These are phyloP conservation scores for Parachlorella kessleri DNA, from an alignment of 139 green algal genomes.

Conservation along the genomic window DNA sequence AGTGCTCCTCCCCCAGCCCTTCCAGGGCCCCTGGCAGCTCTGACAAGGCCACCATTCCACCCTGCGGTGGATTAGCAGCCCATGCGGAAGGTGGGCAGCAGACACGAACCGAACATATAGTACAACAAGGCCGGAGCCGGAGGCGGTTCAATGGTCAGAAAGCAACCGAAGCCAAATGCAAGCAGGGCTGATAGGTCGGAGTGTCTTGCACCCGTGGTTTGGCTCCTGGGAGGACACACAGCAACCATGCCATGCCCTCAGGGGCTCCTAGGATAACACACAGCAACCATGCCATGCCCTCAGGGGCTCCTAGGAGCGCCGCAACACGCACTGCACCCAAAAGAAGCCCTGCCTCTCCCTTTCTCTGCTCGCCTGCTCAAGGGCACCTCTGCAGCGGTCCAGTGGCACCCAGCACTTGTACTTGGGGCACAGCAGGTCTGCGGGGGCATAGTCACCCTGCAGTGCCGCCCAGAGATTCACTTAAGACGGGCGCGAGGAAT, in stretches of 20 bases:
- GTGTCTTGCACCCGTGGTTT: background rate
- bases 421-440: slow-evolving; percentile 88
- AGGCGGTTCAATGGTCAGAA: too few relatives aligned
- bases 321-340: background rate
- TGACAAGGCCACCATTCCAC: slow-evolving; percentile 15
- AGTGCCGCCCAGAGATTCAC: background rate
- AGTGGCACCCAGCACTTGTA: slow-evolving; percentile 62
- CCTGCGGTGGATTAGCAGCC: too few relatives aligned
- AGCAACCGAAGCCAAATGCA: too few relatives aligned
- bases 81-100: too few relatives aligned
- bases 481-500: too few relatives aligned
- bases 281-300: background rate
- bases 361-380: slow-evolving; percentile 10
- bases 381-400: background rate
- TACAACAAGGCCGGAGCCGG: too few relatives aligned
- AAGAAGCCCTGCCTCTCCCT: too few relatives aligned
- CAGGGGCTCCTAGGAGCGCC: background rate
- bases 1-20: slow-evolving; percentile 31
- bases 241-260: background rate
- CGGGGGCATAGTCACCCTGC: slow-evolving; percentile 85
- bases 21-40: slow-evolving; percentile 29
- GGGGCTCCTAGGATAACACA: too few relatives aligned
- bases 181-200: too few relatives aligned
- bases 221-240: background rate
- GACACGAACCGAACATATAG: too few relatives aligned